phyloP scores from a whole-genome alignment of 768 basidiomycete species.

The Nevesoporus exiguus region DNA sequence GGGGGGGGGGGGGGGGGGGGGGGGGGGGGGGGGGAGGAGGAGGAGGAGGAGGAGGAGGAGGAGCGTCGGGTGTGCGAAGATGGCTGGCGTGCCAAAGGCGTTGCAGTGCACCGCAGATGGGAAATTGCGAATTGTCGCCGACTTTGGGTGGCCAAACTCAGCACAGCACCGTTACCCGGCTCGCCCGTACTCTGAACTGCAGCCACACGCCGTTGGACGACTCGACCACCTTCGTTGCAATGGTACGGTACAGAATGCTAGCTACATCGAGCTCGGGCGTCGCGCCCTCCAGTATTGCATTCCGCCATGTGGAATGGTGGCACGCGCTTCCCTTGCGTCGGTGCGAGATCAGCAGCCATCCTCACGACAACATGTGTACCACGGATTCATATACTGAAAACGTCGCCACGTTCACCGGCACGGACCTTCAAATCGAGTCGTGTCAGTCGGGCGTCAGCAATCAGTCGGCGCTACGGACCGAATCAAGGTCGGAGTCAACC shows the following conservation, averaged over 20 bases:
- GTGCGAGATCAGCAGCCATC: too few relatives aligned
- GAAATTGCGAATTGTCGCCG: slow-evolving; percentile 26
- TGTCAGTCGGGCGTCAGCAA: background rate
- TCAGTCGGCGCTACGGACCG: slow-evolving; percentile 40
- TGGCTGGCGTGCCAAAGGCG: slow-evolving; percentile 30
- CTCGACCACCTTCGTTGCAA: too few relatives aligned
- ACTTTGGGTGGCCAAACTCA: slow-evolving; percentile 28
- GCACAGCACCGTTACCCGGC: too few relatives aligned
- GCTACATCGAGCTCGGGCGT: too few relatives aligned
- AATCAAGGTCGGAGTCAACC: slow-evolving; percentile 76
- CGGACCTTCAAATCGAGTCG: slow-evolving; percentile 53
- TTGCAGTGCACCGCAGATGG: slow-evolving; percentile 31
- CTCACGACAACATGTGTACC: slow-evolving; percentile 36
- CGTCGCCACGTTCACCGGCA: slow-evolving; percentile 84
- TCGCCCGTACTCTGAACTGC: too few relatives aligned
- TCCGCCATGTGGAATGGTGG: background rate
- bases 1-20: too few relatives aligned
- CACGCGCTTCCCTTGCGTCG: background rate
- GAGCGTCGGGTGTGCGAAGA: slow-evolving; percentile 21
- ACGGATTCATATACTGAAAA: slow-evolving; percentile 71
- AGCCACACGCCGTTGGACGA: too few relatives aligned
- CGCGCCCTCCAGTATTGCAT: too few relatives aligned
- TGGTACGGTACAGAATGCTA: too few relatives aligned
- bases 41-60: background rate
- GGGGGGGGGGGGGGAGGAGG: background rate